Percentiles rank a stretch among this genome's conserved stretches.
Evolutionary conservation across 768 basidiomycete species (phyloP).

Genomic region (Suillus weaverae): DNA sequence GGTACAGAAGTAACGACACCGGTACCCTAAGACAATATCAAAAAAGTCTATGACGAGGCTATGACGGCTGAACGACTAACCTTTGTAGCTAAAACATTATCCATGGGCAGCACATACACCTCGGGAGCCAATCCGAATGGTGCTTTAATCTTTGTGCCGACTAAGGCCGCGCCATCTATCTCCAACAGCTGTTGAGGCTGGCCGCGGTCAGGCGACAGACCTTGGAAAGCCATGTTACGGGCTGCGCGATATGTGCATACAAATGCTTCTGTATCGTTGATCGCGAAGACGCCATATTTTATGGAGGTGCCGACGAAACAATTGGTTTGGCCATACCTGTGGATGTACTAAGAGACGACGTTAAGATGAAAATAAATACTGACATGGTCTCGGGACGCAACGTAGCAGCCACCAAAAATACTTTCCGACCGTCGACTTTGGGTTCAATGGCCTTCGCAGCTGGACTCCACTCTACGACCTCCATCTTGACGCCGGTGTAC

Average conservation of each 20-base stretch:
- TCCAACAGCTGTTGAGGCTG: constrained; percentile 72
- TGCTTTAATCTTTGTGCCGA: constrained; percentile 90
- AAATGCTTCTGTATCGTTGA: constrained; percentile 84
- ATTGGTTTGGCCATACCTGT: constrained; percentile 96
- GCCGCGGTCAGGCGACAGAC: constrained; percentile 70
- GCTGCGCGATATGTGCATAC: constrained; percentile 87
- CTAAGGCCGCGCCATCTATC: constrained; percentile 73
- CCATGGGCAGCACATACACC: constrained; percentile 98
- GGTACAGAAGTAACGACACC: constrained; percentile 98
- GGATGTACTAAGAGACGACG: constrained; percentile 4
- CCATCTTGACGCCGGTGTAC: constrained; percentile 94
- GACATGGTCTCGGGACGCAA: constrained; percentile 96
- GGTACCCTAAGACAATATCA: constrained; percentile 63
- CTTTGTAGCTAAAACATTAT: constrained; percentile 94
- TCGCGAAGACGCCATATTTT: constrained; percentile 91
- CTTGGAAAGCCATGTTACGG: constrained; percentile 98
- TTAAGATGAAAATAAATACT: constrained; percentile 24
- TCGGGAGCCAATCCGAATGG: constrained; percentile 80
- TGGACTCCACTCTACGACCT: constrained; percentile 82
- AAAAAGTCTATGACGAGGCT: constrained; percentile 5
- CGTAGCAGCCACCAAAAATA: constrained; percentile 94
- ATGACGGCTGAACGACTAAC: constrained; percentile 38
- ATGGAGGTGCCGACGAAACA: constrained; percentile 91
- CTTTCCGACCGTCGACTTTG: constrained; percentile 75
- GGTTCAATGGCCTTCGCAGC: constrained; percentile 63